Conservation (phyloP, 2,329 filamentous ascomycete species). For the Tolypocladium sp. region DNA sequence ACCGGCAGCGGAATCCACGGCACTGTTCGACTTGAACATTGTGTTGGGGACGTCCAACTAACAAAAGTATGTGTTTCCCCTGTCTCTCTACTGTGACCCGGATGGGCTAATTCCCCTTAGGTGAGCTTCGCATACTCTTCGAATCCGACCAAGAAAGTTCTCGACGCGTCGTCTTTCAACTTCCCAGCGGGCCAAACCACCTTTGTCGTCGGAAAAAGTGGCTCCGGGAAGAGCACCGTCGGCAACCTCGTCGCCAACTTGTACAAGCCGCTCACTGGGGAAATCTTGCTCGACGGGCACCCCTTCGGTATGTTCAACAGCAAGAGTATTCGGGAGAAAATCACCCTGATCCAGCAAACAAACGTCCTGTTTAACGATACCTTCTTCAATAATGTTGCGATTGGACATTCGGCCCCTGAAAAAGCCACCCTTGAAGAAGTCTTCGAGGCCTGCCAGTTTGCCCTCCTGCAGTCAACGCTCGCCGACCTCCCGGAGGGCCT, state of each 20-base stretch:
- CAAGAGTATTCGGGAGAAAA: constrained; percentile 65
- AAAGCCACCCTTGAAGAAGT: constrained; percentile 46
- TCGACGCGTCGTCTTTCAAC: constrained; percentile 54
- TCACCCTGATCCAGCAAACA: constrained; percentile 76
- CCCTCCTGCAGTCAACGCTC: constrained; percentile 61
- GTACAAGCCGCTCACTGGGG: constrained; percentile 58
- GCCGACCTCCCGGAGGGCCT: constrained; percentile 58
- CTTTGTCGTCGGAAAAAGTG: constrained; percentile 78
- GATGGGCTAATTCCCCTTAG: constrained; percentile 28
- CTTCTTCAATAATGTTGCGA: constrained; percentile 66
- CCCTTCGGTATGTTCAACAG: constrained; percentile 53
- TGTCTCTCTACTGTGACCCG: background rate
- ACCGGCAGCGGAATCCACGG: constrained; percentile 1
- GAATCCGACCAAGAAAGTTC: constrained; percentile 48
- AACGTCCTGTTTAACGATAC: constrained; percentile 76
- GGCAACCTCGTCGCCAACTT: constrained; percentile 71
- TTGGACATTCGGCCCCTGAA: constrained; percentile 49
- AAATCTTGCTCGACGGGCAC: constrained; percentile 59
- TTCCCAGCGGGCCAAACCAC: constrained; percentile 66
- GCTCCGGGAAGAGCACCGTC: constrained; percentile 87
- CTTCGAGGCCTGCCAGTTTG: constrained; percentile 52
- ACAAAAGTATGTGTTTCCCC: constrained; percentile 44
- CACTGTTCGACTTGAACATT: constrained; percentile 27
- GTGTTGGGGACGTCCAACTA: constrained; percentile 60
- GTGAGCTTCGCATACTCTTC: constrained; percentile 77